Evolutionary conservation across 2,329 filamentous ascomycete genomes (phyloP).

Genomic region (Fusarium sp.): DNA sequence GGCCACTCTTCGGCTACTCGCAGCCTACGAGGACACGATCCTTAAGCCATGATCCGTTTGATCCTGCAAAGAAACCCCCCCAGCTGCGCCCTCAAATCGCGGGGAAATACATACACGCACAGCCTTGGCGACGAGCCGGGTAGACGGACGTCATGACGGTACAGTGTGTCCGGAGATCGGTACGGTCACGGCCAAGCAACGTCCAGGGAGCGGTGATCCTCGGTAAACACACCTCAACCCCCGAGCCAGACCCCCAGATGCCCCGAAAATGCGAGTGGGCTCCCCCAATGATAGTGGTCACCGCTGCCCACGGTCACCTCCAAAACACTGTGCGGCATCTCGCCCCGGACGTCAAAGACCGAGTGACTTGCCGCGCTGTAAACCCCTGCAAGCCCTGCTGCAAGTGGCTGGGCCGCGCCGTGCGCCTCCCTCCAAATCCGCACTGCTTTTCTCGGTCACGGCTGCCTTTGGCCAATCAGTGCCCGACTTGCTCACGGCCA

Average conservation of each 20-base stretch:
- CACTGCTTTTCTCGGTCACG: conserved; percentile 36
- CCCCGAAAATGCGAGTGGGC: conserved; percentile 25
- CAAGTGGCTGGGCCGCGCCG: conserved; percentile 35
- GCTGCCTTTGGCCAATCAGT: conserved; percentile 33
- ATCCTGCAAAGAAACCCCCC: not conserved
- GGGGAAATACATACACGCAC: conserved; percentile 16
- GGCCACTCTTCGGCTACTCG: not conserved
- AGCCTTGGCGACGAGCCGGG: conserved; percentile 17
- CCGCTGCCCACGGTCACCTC: conserved; percentile 31
- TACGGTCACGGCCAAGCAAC: conserved; percentile 22
- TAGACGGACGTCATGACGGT: conserved; percentile 23
- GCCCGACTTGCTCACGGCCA: conserved; percentile 29
- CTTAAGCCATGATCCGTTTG: conserved; percentile 2
- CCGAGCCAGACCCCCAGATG: conserved; percentile 23
- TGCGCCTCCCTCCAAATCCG: conserved; percentile 16
- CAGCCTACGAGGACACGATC: conserved; percentile 6
- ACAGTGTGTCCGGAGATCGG: conserved; percentile 31
- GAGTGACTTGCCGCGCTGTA: conserved; percentile 21
- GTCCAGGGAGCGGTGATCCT: conserved; percentile 19
- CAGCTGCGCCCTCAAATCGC: conserved; percentile 16
- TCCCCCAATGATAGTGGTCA: conserved; percentile 31
- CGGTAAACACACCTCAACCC: conserved; percentile 35
- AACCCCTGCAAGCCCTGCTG: conserved; percentile 10
- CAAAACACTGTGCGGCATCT: conserved; percentile 36
- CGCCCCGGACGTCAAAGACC: conserved; percentile 28